Percentiles rank a stretch among this genome's conserved stretches.
Conservation (phyloP, 208 protist species). For the Dictyostelium gargantuum region DNA sequence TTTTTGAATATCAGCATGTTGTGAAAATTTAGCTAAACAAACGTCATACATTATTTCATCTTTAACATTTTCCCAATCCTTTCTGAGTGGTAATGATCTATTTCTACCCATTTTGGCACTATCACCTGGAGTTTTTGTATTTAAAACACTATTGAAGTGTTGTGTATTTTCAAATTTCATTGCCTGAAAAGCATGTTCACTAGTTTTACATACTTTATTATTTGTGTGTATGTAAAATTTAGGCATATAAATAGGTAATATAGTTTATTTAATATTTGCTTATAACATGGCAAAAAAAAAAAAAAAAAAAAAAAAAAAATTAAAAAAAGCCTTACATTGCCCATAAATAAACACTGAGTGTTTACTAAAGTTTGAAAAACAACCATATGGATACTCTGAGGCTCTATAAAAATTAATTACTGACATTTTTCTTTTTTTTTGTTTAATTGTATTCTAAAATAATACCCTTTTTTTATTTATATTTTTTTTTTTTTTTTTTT, state of each 20-base stretch:
- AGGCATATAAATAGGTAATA: too few species aligned
- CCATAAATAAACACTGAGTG: not conserved
- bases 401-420: not conserved
- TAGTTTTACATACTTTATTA: not conserved
- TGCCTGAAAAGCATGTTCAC: conserved; percentile 3
- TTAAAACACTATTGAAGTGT: not conserved
- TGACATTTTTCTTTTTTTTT: not conserved
- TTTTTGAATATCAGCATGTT: not conserved
- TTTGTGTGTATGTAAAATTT: too few species aligned
- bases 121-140: not conserved
- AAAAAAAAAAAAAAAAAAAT: not conserved
- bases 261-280: too few species aligned
- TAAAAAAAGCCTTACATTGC: not conserved
- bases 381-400: not conserved
- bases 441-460: not conserved
- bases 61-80: conserved; percentile 12
- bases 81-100: not conserved
- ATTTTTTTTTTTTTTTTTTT: not conserved
- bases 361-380: not conserved
- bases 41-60: conserved; percentile 12
- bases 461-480: not conserved
- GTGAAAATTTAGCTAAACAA: not conserved
- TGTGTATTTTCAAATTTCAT: not conserved
- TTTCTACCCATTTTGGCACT: not conserved
- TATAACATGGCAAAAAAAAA: too few species aligned